Conservation (phyloP, 257 asterid genomes). For the Solanum appendiculatum region DNA sequence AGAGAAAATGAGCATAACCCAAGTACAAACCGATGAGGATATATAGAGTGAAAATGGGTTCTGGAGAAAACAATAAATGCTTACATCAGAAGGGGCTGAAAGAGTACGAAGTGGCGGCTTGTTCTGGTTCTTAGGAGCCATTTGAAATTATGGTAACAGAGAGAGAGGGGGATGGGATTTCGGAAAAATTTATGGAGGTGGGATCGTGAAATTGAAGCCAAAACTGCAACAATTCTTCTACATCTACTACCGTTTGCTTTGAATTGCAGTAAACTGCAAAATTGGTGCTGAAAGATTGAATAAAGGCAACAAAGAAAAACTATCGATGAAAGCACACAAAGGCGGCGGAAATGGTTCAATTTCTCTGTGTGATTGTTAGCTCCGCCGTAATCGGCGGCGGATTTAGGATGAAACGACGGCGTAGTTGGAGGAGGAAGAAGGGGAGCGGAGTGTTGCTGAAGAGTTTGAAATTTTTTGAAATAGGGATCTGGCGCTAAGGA, state of each 20-base stretch:
- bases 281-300: not conserved
- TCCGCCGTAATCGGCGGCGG: not conserved
- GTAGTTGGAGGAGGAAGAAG: not conserved
- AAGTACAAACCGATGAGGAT: not conserved
- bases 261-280: not conserved
- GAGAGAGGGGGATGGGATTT: not conserved
- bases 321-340: not conserved
- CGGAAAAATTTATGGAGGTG: not conserved
- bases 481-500: not conserved
- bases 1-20: not conserved
- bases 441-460: not conserved
- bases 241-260: not conserved
- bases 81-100: conserved; percentile 29
- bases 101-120: conserved; percentile 12
- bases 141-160: not conserved
- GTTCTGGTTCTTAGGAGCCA: conserved; percentile 40
- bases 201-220: not conserved
- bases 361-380: not conserved
- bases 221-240: not conserved
- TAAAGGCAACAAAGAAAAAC: not conserved
- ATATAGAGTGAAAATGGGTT: not conserved
- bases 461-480: not conserved
- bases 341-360: not conserved
- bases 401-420: not conserved
- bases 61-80: not conserved